A percentile compares a stretch with the other conserved stretches of the same genome.
These are phyloP conservation scores for Erodium maritimum DNA, from an alignment of 345 rosid genomes.

Conservation along the genomic window DNA sequence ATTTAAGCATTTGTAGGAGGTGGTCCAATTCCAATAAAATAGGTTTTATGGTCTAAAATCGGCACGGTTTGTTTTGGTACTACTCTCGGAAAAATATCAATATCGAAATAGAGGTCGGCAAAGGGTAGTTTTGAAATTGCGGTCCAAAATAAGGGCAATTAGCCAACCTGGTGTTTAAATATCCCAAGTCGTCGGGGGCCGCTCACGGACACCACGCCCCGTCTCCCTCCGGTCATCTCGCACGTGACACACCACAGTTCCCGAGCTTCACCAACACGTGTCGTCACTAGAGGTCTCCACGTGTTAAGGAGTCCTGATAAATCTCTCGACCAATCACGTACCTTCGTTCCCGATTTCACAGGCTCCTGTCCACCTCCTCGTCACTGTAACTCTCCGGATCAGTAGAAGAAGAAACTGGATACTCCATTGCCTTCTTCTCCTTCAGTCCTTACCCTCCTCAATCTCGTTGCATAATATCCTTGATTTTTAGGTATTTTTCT, in stretches of 20 bases:
- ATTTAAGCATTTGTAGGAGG: not conserved
- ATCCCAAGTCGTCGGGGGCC: not conserved
- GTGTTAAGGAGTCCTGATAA: not conserved
- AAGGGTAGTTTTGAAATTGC: not conserved
- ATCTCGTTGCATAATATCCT: not conserved
- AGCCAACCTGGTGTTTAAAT: not conserved
- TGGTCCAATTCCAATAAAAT: not conserved
- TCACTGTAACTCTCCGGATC: not conserved
- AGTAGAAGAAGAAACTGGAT: not conserved
- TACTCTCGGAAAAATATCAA: not conserved
- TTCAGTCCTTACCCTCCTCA: not conserved
- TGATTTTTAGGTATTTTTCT: not conserved
- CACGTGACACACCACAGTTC: not conserved
- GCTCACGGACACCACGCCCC: not conserved
- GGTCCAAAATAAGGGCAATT: not conserved
- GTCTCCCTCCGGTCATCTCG: not conserved
- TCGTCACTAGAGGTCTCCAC: not conserved
- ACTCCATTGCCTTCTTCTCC: not conserved
- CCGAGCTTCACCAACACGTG: not conserved
- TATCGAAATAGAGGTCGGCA: not conserved
- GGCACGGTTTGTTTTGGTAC: not conserved
- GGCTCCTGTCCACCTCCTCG: not conserved
- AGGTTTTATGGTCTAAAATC: not conserved
- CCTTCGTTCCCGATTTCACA: not conserved
- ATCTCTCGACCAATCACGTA: not conserved